Evolutionary conservation across 345 rosid genomes (phyloP), one percentile per base, ranked within the genome.

Genomic region (Murraya paniculata): DNA sequence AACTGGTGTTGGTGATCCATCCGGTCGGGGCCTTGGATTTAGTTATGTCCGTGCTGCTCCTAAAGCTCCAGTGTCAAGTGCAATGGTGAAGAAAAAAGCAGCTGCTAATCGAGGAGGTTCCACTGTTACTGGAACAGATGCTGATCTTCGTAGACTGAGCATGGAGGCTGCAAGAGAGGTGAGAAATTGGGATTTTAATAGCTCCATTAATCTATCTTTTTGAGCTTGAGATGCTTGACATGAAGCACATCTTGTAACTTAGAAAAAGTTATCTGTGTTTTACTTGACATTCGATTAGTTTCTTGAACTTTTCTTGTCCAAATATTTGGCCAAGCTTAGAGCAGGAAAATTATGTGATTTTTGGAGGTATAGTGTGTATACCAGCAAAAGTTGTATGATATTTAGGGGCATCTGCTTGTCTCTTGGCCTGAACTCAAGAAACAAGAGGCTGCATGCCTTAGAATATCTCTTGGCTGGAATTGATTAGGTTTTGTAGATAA

Each of bases 111-210:
- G 95, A 74, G 98, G 96, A 80, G 95, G 93, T 80, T 84, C 99
- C 77, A 91, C 93, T 53, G 97, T 96, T 45, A 94, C 99, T 72
- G 98, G 99, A 67, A 94, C 99, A 71, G 99, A 96, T 92, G 98
- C 99, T 78, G 99, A 96, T 84, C 91, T 96, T 74, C 99, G 98
- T 66, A 89, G 99, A 85, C 82, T 96, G 85, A 96, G 98, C 86
- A 94, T 96, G 99, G 99, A 96, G 85, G 99, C 98, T 81, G 99
- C 98, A 80, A 88, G 99, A 72, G 99, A 94, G 95, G 98, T 96
- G 75, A 67, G 82, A 53, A 41, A 61, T 18, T 39, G 10, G 4
- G 6, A 72, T 27, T 35, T 9, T 39, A 35, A 14, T 22, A 72
- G 35, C 31, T 72, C 48, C 28, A 14, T 69, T 68, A 7, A 21